Conservation (phyloP, 306 rosid species). For the Quercus berberidifolia region DNA sequence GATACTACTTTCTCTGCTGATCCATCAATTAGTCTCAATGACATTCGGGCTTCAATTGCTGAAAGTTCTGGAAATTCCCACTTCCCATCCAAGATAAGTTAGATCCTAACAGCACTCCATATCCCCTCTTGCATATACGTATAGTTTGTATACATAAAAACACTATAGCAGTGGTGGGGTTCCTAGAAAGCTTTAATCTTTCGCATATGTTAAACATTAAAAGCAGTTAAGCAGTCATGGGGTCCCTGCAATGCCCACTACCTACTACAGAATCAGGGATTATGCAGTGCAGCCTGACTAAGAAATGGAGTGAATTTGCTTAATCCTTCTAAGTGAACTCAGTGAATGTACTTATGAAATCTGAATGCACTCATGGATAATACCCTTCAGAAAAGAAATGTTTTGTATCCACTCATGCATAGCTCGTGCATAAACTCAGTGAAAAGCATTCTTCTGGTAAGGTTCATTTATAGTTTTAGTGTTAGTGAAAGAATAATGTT, state of each 20-base stretch:
- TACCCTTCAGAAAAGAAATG: not conserved
- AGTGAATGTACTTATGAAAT: not conserved
- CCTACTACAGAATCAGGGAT: not conserved
- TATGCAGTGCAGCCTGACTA: not conserved
- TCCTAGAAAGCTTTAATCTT: not conserved
- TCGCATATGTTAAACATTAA: not conserved
- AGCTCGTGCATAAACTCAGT: not conserved
- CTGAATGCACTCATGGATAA: slow-evolving; percentile 12
- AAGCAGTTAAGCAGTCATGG: not conserved
- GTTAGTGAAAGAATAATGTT: not conserved
- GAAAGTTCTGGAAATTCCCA: slow-evolving; percentile 27
- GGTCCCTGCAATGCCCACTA: not conserved
- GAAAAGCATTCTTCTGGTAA: slow-evolving; percentile 7
- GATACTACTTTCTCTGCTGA: slow-evolving; percentile 14
- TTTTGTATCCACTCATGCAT: slow-evolving; percentile 1
- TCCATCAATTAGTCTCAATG: slow-evolving; percentile 17
- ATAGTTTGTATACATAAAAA: not conserved
- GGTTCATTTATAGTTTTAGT: slow-evolving; percentile 1
- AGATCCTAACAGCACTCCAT: slow-evolving; percentile 14
- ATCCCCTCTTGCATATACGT: not conserved
- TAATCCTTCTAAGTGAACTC: slow-evolving; percentile 11
- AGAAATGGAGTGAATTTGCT: not conserved
- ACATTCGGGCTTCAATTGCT: slow-evolving; percentile 31
- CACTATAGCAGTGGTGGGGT: not conserved
- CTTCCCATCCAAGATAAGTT: slow-evolving; percentile 38